Conservation (phyloP, 1,284 basidiomycete species). For the Microbotryum silenes-acaulis region DNA sequence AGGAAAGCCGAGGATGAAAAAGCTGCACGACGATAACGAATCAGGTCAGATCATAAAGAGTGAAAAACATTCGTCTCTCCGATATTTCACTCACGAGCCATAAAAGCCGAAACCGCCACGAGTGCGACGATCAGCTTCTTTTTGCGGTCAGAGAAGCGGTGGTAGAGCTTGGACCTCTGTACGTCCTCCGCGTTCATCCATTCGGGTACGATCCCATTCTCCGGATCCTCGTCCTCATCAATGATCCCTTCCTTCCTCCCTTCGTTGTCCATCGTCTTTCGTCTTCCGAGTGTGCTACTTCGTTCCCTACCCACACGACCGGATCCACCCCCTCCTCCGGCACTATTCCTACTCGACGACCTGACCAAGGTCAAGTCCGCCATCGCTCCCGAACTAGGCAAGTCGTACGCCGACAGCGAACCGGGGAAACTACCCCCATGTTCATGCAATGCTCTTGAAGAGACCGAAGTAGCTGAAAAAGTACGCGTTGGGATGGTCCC, state of each 20-base stretch:
- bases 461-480: too few species aligned
- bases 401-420: too few species aligned
- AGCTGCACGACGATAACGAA: slow-evolving; percentile 43
- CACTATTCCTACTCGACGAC: slow-evolving; percentile 45
- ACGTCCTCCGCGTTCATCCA: slow-evolving; percentile 4
- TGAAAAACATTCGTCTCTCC: too few species aligned
- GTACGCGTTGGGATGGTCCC: too few species aligned
- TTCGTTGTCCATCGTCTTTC: neutral
- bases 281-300: too few species aligned
- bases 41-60: too few species aligned
- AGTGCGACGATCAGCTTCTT: slow-evolving; percentile 51
- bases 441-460: too few species aligned
- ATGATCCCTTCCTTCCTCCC: neutral
- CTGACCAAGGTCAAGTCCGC: slow-evolving; percentile 61
- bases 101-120: slow-evolving; percentile 50
- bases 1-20: slow-evolving; percentile 61
- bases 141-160: slow-evolving; percentile 46
- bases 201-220: slow-evolving; percentile 15
- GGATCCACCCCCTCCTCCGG: too few species aligned
- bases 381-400: slow-evolving; percentile 29
- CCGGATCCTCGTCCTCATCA: slow-evolving; percentile 15
- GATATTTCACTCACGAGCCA: slow-evolving; percentile 46
- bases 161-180: slow-evolving; percentile 42
- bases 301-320: too few species aligned
- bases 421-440: too few species aligned